phyloP scores from a whole-genome alignment of 73 alveolate species.

The Paramecium sexaurelia region DNA sequence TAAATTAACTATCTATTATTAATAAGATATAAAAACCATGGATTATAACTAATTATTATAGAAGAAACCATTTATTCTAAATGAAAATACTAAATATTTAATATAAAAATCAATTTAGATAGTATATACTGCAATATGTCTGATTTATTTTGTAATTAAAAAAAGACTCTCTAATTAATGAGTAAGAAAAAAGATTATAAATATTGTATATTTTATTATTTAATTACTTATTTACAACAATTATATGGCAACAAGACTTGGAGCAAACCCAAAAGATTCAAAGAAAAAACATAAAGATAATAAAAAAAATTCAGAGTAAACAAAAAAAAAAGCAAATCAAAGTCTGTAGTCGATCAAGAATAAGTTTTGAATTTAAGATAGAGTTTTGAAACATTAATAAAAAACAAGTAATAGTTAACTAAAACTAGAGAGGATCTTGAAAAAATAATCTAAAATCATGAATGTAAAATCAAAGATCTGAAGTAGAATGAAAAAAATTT shows the following conservation, averaged over 20 bases:
- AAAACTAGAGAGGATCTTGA: constrained; percentile 20
- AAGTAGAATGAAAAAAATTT: constrained; percentile 14
- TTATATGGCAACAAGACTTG: background rate
- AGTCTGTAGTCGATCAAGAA: background rate
- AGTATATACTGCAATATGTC: no score
- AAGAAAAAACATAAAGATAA: background rate
- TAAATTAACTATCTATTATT: background rate
- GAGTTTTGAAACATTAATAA: background rate
- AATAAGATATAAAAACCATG: no score
- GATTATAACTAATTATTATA: no score
- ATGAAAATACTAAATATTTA: no score
- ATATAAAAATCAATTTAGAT: no score
- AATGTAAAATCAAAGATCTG: background rate
- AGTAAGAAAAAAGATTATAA: no score
- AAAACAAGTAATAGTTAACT: background rate
- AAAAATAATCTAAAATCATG: background rate
- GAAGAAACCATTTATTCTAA: no score
- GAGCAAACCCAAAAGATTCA: background rate
- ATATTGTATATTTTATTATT: background rate
- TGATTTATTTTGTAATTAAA: no score
- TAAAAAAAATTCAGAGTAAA: background rate
- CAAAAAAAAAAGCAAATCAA: background rate
- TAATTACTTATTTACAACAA: background rate
- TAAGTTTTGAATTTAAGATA: background rate
- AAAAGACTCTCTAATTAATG: no score